These are phyloP conservation scores for Quercus alba DNA, from an alignment of 306 rosid genomes.

Conservation along the genomic window DNA sequence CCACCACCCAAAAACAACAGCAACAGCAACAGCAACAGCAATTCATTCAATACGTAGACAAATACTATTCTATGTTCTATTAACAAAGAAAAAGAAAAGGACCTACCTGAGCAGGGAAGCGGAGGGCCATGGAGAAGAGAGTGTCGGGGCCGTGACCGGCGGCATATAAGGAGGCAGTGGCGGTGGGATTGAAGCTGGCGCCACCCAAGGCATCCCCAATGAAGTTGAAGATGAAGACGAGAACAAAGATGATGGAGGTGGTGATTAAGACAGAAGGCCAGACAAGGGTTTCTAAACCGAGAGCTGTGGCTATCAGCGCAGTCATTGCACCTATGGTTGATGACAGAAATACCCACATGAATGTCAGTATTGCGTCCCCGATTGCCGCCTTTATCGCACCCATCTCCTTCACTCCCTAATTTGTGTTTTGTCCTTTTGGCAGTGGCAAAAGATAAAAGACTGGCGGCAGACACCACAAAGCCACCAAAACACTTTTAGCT, in stretches of 20 bases:
- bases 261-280: constrained; percentile 58
- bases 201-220: constrained; percentile 71
- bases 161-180: constrained; percentile 71
- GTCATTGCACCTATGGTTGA: constrained; percentile 61
- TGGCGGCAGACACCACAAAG: too few relatives aligned
- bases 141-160: constrained; percentile 69
- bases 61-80: too few relatives aligned
- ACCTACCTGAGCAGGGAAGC: constrained; percentile 99
- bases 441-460: too few relatives aligned
- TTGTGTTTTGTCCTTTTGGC: too few relatives aligned
- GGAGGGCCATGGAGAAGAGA: constrained; percentile 79
- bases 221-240: constrained; percentile 53
- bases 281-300: constrained; percentile 44
- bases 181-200: constrained; percentile 92
- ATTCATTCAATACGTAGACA: too few relatives aligned
- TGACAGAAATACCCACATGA: constrained; percentile 70
- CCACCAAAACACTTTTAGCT: too few relatives aligned
- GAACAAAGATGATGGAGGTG: constrained; percentile 50
- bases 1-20: background rate
- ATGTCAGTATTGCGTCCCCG: constrained; percentile 66
- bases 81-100: background rate
- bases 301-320: constrained; percentile 20
- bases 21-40: too few relatives aligned
- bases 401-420: constrained; percentile 9
- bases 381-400: constrained; percentile 57